Conservation (phyloP, 1,284 basidiomycete species). For the Ganoderma multipileum region DNA sequence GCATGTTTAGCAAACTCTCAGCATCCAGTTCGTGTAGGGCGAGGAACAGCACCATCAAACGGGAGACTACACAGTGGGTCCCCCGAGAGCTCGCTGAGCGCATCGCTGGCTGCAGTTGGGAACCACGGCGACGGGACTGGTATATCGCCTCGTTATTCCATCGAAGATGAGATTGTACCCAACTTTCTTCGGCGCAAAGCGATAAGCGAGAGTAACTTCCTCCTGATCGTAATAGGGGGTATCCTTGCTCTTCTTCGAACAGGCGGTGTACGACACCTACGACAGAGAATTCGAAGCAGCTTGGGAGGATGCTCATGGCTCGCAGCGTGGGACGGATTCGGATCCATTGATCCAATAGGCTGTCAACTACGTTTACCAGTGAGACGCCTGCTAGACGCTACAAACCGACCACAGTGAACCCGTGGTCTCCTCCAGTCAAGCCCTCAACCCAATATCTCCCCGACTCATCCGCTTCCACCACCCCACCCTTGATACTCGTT, state of each 20-base stretch:
- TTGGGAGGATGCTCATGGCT: too few species aligned
- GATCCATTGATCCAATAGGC: background rate
- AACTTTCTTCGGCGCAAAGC: background rate
- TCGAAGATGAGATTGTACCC: too few species aligned
- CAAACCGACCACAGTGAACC: constrained; percentile 18
- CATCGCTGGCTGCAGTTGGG: too few species aligned
- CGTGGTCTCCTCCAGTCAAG: constrained; percentile 20
- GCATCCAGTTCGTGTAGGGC: background rate
- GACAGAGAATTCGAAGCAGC: too few species aligned
- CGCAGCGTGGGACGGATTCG: too few species aligned
- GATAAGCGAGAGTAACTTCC: background rate
- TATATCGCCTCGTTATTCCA: background rate
- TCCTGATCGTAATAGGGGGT: background rate
- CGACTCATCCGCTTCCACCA: constrained; percentile 15
- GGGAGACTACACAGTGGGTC: background rate
- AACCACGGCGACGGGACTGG: background rate
- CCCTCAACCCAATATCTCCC: constrained; percentile 21
- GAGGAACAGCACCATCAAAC: background rate
- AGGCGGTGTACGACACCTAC: background rate
- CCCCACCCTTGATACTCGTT: background rate
- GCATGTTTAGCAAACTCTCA: background rate
- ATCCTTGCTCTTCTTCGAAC: background rate
- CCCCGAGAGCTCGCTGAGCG: too few species aligned
- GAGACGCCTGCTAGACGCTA: background rate
- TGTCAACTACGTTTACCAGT: background rate